These are phyloP conservation scores for Nigrospora osmanthi DNA, from an alignment of 2,329 filamentous ascomycete genomes.

Conservation along the genomic window DNA sequence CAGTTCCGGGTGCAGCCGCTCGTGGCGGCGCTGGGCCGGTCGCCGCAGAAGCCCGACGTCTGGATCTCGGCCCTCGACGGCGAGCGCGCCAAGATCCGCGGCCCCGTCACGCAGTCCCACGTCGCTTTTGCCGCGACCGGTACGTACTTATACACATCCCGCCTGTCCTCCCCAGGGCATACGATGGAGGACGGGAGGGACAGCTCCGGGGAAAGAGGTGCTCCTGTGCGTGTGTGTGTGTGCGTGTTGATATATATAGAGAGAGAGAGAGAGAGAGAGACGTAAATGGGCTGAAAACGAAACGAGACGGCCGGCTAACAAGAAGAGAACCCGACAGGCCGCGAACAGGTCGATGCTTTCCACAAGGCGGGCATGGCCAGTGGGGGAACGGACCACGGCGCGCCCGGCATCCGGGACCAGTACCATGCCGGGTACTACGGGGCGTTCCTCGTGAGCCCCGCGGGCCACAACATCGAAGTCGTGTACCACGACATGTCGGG, in stretches of 20 bases:
- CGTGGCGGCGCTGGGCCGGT: background rate
- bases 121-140: background rate
- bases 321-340: background rate
- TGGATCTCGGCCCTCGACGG: background rate
- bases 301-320: too few relatives aligned
- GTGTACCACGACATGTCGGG: background rate
- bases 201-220: too few relatives aligned
- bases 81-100: too few relatives aligned
- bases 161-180: too few relatives aligned
- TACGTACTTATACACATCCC: background rate
- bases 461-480: background rate
- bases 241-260: too few relatives aligned
- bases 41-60: background rate
- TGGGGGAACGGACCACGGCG: background rate
- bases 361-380: background rate
- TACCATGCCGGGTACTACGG: constrained; percentile 1
- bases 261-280: too few relatives aligned
- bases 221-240: too few relatives aligned
- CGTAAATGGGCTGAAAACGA: too few relatives aligned
- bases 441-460: constrained; percentile 1
- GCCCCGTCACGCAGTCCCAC: background rate
- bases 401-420: background rate
- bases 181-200: too few relatives aligned
- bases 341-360: background rate
- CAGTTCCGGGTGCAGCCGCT: background rate